phyloP scores from a whole-genome alignment of 2,329 filamentous ascomycete species.

The Fusarium albosuccineum region DNA sequence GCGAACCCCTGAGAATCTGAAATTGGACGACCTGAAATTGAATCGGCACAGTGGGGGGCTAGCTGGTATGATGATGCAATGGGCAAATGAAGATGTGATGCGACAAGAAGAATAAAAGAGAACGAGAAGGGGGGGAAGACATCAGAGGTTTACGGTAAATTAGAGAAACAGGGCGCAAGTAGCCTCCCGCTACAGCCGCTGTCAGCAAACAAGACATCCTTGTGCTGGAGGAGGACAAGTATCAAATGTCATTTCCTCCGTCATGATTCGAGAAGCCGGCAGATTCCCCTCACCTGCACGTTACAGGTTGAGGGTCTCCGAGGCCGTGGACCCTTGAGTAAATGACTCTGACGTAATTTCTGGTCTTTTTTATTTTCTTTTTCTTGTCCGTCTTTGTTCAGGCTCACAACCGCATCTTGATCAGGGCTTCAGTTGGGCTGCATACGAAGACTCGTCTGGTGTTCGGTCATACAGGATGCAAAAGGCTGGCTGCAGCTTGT shows the following conservation, averaged over 20 bases:
- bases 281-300: constrained; percentile 4
- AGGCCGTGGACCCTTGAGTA: constrained; percentile 10
- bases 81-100: not conserved
- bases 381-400: too few species aligned
- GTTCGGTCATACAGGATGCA: constrained; percentile 20
- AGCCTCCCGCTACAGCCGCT: not conserved
- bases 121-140: not conserved
- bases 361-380: not conserved
- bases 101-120: constrained; percentile 1
- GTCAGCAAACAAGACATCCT: constrained; percentile 1
- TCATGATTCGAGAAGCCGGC: constrained; percentile 7
- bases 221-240: constrained; percentile 17
- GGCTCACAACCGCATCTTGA: too few species aligned
- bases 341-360: constrained; percentile 36
- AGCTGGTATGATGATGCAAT: not conserved
- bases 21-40: constrained; percentile 25
- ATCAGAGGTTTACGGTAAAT: not conserved
- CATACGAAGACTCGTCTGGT: not conserved
- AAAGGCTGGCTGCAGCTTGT: constrained; percentile 36
- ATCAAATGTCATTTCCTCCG: not conserved
- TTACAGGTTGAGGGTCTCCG: constrained; percentile 12
- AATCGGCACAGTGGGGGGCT: constrained; percentile 25
- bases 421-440: not conserved
- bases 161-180: not conserved
- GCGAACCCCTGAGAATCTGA: constrained; percentile 29